Base-by-base conservation (phyloP, 1,139 yeast genomes). In the Lodderomyces pseudojiufengensis region DNA sequence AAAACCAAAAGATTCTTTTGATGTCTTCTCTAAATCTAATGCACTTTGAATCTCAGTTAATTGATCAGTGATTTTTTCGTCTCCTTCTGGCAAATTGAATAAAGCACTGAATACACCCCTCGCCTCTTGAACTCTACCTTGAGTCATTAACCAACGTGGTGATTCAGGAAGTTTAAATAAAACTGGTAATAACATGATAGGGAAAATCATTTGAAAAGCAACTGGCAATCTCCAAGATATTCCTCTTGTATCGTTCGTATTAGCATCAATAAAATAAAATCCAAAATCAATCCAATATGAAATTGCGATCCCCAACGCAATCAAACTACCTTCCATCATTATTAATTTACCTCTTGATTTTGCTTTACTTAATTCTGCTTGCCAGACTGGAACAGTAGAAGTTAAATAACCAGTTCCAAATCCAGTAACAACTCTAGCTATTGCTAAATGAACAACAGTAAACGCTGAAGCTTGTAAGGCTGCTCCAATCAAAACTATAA, bases 241-340 rank as follows among this genome's bases (percentile, higher is more conserved):
- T 13, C 42, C 40, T 11, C 38, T 35, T 40, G 52, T 40, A 27
- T 54, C 57, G 24, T 33, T 24, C 10, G 24, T 21, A 18, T 28
- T 32, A 9, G 26, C 30, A 13, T 37, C 29, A 20, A 62, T 48
- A 45, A 63, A 66, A 39, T 66, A 68, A 31, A 69, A 57, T 3
- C 68, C 75, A 50, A 67, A 69, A 43, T 70, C 75, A 24, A 67
- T 44, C 72, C 72, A 66, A 48, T 70, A 64, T 10, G 65, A 55
- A 29, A 69, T 58, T 39, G 68, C 62, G 42, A 66, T 63, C 36
- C 70, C 73, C 35, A 52, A 53, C 15, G 70, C 62, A 47, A 65
- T 62, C 36, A 64, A 49, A 26, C 64, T 55, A 20, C 70, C 70
- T 42, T 62, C 60, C 40, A 65, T 46, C 55, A 63, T 60, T 29